Conservation (phyloP, 1,284 basidiomycete genomes). For the Trametes pubescens region DNA sequence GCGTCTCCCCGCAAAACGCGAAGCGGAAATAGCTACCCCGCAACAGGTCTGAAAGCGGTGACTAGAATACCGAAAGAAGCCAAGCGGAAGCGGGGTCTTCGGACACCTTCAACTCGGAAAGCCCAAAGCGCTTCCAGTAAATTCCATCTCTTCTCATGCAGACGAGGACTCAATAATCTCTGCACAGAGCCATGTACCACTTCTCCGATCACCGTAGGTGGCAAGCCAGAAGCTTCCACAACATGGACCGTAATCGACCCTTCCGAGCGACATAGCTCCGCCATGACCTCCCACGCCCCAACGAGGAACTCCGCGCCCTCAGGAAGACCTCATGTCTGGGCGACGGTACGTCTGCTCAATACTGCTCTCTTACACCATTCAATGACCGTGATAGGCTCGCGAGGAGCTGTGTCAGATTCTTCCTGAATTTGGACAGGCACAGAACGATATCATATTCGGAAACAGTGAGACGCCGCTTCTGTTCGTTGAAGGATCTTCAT, state of each 20-base stretch:
- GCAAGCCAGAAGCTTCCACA: not conserved
- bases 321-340: slow-evolving; percentile 12
- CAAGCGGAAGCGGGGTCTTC: not conserved
- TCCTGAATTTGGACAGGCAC: slow-evolving; percentile 20
- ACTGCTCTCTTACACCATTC: not conserved
- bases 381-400: slow-evolving; percentile 22
- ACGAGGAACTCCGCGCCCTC: not conserved
- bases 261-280: not conserved
- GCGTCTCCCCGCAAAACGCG: slow-evolving; percentile 5
- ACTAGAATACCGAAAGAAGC: not conserved
- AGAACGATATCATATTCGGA: slow-evolving; percentile 25
- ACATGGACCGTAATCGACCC: not conserved
- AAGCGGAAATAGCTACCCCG: not conserved
- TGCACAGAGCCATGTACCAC: not conserved
- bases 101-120: not conserved
- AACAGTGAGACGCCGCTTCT: slow-evolving; percentile 28
- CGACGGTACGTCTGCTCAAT: not conserved
- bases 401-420: slow-evolving; percentile 28
- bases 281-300: not conserved
- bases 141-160: not conserved
- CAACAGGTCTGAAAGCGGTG: not conserved
- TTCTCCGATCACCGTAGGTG: slow-evolving; percentile 2
- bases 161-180: not conserved
- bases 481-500: slow-evolving; percentile 27
- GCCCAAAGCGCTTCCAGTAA: not conserved